These are phyloP conservation scores for Xylariaceae sp. DNA, from an alignment of 2,329 filamentous ascomycete genomes.

Conservation along the genomic window DNA sequence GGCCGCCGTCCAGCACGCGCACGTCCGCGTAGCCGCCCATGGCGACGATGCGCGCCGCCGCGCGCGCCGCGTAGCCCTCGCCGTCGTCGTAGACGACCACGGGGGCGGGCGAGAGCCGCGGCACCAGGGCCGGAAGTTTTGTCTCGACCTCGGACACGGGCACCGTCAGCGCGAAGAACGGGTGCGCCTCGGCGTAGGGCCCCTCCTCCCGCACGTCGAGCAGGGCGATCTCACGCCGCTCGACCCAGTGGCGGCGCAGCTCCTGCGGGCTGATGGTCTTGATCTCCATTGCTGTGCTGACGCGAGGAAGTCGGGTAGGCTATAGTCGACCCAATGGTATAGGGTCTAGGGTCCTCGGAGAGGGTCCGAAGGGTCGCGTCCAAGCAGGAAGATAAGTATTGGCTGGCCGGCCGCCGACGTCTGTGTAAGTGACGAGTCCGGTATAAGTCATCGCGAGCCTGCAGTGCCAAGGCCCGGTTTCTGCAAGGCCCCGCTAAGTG, in stretches of 20 bases:
- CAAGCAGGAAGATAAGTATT: too few species aligned
- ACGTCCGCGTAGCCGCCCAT: constrained; percentile 1
- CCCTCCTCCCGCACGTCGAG: constrained; percentile 1
- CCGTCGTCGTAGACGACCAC: constrained; percentile 2
- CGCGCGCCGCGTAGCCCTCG: neutral
- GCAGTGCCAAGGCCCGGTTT: too few species aligned
- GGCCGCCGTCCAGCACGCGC: neutral
- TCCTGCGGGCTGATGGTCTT: neutral
- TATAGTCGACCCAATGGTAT: too few species aligned
- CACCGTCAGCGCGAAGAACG: constrained; percentile 1
- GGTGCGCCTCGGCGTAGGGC: constrained; percentile 1
- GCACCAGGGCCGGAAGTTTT: neutral
- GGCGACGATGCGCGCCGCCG: neutral
- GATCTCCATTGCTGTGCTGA: too few species aligned
- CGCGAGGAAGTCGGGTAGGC: too few species aligned
- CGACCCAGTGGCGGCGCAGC: constrained; percentile 1
- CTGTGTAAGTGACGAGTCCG: too few species aligned
- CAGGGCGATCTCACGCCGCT: neutral
- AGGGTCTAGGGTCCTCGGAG: too few species aligned
- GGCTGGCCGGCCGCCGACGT: too few species aligned
- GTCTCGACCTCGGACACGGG: constrained; percentile 1
- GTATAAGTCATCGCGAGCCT: too few species aligned
- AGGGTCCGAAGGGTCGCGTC: too few species aligned
- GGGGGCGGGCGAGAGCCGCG: neutral
- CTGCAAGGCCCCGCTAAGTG: too few species aligned